Evolutionary conservation across 2,329 filamentous ascomycete species (phyloP).

Genomic region (Cladobotryum protrusum): DNA sequence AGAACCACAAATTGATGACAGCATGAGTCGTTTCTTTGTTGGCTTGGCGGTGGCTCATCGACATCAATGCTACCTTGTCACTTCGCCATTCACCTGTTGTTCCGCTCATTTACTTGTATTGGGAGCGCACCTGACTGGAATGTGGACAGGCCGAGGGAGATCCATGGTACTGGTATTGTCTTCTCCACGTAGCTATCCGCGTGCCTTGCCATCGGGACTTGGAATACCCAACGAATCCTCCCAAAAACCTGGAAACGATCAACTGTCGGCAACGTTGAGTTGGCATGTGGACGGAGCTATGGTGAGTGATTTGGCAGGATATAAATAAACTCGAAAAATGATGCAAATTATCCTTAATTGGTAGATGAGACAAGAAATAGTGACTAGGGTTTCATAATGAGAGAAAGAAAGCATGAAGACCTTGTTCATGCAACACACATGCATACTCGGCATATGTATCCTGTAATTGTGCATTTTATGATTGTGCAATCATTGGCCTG

Average conservation of each 20-base stretch:
- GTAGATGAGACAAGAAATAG: neutral
- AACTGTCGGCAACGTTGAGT: neutral
- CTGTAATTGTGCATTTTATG: neutral
- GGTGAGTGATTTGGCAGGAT: neutral
- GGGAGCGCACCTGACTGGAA: neutral
- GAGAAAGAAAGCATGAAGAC: neutral
- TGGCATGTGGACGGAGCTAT: neutral
- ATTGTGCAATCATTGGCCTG: neutral
- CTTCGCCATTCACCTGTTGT: too few species aligned
- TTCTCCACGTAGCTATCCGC: too few species aligned
- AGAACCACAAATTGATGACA: too few species aligned
- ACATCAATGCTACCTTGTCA: too few species aligned
- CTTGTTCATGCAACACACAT: neutral
- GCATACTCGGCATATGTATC: neutral
- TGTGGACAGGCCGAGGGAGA: neutral
- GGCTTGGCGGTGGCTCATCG: neutral
- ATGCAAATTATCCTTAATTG: too few species aligned
- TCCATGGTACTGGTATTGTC: too few species aligned
- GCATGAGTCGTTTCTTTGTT: neutral
- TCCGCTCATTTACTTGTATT: too few species aligned
- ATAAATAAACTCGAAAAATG: neutral
- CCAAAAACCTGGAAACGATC: too few species aligned
- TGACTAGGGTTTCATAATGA: too few species aligned
- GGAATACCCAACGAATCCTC: too few species aligned
- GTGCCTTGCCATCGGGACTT: too few species aligned